Evolutionary conservation across 176 grass and related monocot species (phyloP).

Genomic region (Oryza punctata): DNA sequence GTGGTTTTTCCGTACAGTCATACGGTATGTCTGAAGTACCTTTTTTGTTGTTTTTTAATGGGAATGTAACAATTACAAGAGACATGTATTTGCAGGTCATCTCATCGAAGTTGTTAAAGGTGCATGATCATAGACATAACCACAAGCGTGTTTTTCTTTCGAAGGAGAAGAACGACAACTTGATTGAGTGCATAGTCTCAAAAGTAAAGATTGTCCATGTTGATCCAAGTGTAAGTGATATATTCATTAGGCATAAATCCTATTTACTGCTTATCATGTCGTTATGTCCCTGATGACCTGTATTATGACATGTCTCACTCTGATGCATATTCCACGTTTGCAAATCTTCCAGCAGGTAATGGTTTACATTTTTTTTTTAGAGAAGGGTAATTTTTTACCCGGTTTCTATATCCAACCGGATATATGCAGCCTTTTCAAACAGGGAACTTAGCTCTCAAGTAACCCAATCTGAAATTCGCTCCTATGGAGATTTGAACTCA

Average conservation of each 20-base stretch:
- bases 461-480: no score
- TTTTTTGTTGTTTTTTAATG: neutral
- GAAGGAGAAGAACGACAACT: no score
- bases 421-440: no score
- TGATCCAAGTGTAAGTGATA: no score
- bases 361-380: no score
- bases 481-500: no score
- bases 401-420: no score
- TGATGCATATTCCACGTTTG: slow-evolving; percentile 60
- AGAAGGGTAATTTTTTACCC: no score
- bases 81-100: slow-evolving; percentile 22
- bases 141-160: no score
- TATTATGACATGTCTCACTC: slow-evolving; percentile 78
- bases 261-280: neutral
- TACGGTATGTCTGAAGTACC: slow-evolving; percentile 38
- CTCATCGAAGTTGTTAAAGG: slow-evolving; percentile 26
- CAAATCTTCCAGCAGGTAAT: slow-evolving; percentile 58
- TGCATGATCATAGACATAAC: slow-evolving; percentile 6
- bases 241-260: neutral
- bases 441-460: no score
- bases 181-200: no score
- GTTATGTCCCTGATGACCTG: slow-evolving; percentile 20
- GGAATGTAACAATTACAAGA: neutral
- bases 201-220: no score
- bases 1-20: slow-evolving; percentile 69